Conservation (phyloP, 805 yeast genomes). For the Wickerhamiella azymoides region DNA sequence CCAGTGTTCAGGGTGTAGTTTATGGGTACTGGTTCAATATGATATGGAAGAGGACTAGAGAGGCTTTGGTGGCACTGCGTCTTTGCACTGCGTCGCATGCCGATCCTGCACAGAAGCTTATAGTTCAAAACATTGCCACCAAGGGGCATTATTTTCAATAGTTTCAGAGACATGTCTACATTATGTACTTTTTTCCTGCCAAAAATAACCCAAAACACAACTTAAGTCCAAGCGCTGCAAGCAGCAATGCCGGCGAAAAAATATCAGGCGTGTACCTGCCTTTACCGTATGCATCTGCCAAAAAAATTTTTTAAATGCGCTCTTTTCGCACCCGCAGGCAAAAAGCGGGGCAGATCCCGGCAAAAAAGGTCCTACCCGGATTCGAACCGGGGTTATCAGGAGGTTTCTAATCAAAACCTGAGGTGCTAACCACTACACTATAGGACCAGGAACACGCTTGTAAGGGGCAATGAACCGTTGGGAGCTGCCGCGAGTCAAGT, state of each 20-base stretch:
- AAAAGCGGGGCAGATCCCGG: not conserved
- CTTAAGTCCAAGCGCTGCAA: no score
- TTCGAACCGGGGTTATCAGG: constrained; percentile 13
- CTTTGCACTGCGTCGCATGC: not conserved
- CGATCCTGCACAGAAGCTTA: no score
- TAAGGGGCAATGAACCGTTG: no score
- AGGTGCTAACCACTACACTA: constrained; percentile 15
- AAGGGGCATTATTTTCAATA: no score
- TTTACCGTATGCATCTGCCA: not conserved
- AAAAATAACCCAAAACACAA: no score
- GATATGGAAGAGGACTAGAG: constrained; percentile 16
- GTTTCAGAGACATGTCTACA: no score
- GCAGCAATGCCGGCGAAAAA: no score
- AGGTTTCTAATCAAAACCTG: constrained; percentile 11
- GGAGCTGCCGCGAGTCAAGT: no score
- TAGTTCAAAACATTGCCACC: no score
- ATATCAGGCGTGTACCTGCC: not conserved
- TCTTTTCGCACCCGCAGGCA: not conserved
- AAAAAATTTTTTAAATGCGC: not conserved
- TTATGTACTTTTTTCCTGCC: no score
- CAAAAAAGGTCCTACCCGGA: constrained; percentile 12
- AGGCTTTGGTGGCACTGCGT: not conserved
- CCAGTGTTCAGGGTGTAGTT: constrained; percentile 72
- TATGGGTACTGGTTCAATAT: constrained; percentile 70
- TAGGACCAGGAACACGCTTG: constrained; percentile 3